phyloP scores from a whole-genome alignment of 306 rosid species.

The Spatholobus suberectus region DNA sequence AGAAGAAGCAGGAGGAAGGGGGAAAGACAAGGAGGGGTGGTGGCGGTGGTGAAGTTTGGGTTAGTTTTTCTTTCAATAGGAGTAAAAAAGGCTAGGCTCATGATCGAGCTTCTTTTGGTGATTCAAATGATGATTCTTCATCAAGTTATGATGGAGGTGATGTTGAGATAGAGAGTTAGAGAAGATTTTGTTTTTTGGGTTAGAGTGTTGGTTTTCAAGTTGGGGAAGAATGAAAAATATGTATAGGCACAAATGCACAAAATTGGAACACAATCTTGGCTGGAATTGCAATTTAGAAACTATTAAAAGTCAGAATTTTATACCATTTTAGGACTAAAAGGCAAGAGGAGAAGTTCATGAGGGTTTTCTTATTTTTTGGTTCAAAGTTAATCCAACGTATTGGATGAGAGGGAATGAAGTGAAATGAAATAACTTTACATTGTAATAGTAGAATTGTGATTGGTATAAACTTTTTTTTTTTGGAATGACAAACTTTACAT shows the following conservation, averaged over 20 bases:
- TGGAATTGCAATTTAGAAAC: background rate
- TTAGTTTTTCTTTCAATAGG: constrained; percentile 62
- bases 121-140: constrained; percentile 42
- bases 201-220: background rate
- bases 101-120: constrained; percentile 44
- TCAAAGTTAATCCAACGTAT: background rate
- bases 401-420: background rate
- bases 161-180: constrained; percentile 32
- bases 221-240: constrained; percentile 3
- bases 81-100: constrained; percentile 40
- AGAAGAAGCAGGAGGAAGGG: constrained; percentile 48
- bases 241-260: constrained; percentile 46
- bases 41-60: constrained; percentile 60
- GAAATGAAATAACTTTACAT: constrained; percentile 2
- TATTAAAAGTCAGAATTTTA: background rate
- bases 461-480: too few species aligned
- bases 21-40: constrained; percentile 42
- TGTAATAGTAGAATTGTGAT: constrained; percentile 12
- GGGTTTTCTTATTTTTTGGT: background rate
- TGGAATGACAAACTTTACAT: too few species aligned
- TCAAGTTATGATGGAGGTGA: constrained; percentile 38
- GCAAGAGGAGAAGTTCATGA: background rate
- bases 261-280: background rate
- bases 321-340: background rate
- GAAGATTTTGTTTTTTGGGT: background rate